These are phyloP conservation scores for Pseudopyrenochaeta lycopersici DNA, from an alignment of 2,329 filamentous ascomycete genomes.

Conservation along the genomic window DNA sequence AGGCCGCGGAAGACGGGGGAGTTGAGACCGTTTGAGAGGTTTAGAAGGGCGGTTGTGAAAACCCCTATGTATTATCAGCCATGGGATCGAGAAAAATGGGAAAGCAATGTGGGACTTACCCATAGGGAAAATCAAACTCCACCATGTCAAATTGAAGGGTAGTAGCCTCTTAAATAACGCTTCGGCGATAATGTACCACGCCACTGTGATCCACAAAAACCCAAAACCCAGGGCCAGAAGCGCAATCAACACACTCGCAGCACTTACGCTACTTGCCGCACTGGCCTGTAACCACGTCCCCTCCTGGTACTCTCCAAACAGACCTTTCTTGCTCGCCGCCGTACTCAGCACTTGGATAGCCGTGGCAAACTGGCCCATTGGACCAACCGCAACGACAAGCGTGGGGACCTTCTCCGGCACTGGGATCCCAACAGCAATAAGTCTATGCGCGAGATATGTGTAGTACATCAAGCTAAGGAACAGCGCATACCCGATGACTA, in stretches of 20 bases:
- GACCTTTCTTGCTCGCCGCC: slow-evolving; percentile 14
- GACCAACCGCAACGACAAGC: slow-evolving; percentile 20
- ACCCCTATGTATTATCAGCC: slow-evolving; percentile 9
- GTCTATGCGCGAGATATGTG: slow-evolving; percentile 17
- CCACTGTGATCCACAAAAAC: slow-evolving; percentile 22
- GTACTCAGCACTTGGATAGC: slow-evolving; percentile 23
- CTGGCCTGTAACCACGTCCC: slow-evolving; percentile 20
- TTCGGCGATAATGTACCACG: slow-evolving; percentile 25
- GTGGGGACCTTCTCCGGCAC: slow-evolving; percentile 15
- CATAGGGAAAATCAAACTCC: slow-evolving; percentile 29
- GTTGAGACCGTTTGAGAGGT: slow-evolving; percentile 22
- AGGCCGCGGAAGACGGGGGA: slow-evolving; percentile 23
- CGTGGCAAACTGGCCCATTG: slow-evolving; percentile 28
- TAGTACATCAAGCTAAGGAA: slow-evolving; percentile 27
- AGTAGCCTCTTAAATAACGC: slow-evolving; percentile 15
- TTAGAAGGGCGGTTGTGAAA: slow-evolving; percentile 22
- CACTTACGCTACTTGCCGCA: slow-evolving; percentile 18
- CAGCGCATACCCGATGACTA: slow-evolving; percentile 25
- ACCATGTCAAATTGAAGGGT: slow-evolving; percentile 25
- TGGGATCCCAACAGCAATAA: slow-evolving; percentile 24
- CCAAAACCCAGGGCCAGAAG: slow-evolving; percentile 20
- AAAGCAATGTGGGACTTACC: slow-evolving; percentile 4
- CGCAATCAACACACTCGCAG: slow-evolving; percentile 13
- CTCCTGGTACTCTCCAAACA: slow-evolving; percentile 19
- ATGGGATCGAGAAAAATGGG: too few relatives aligned